A percentile compares a stretch with the other conserved stretches of the same genome.
Conservation (phyloP, 179 eudicot species). For the Beta lomatogona region DNA sequence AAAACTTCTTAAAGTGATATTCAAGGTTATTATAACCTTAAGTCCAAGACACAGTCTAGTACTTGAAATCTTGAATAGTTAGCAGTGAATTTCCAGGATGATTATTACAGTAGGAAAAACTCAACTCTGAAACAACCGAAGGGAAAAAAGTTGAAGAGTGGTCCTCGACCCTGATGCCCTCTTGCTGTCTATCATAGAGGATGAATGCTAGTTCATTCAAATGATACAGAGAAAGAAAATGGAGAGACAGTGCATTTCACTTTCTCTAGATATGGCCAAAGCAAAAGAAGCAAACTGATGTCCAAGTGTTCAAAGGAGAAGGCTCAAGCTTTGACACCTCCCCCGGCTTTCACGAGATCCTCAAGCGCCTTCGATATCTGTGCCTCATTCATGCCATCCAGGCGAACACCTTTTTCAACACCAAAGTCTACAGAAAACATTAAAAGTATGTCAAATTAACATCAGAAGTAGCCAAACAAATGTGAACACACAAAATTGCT, state of each 20-base stretch:
- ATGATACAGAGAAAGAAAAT: neutral
- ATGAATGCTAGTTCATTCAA: neutral
- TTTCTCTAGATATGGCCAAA: neutral
- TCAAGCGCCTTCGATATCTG: slow-evolving; percentile 75
- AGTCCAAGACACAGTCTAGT: neutral
- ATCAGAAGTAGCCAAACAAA: neutral
- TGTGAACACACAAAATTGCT: neutral
- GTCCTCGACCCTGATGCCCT: neutral
- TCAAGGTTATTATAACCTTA: neutral
- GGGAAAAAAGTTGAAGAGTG: neutral
- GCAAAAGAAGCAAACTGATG: neutral
- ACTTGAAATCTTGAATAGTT: neutral
- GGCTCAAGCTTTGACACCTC: slow-evolving; percentile 42
- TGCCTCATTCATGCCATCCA: slow-evolving; percentile 69
- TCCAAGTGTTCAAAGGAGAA: neutral
- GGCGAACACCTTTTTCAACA: slow-evolving; percentile 69
- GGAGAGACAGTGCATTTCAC: neutral
- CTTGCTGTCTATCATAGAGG: neutral
- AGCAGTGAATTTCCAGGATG: neutral
- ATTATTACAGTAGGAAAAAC: slow-evolving; percentile 6
- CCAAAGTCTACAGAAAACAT: slow-evolving; percentile 57
- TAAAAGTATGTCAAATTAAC: neutral
- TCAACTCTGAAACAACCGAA: neutral
- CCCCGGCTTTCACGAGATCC: slow-evolving; percentile 62
- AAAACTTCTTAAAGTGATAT: too few species aligned